Percentiles rank a stretch among this genome's conserved stretches.
phyloP scores from a whole-genome alignment of 371 early-diverging fungal species.

The Apophysomyces ossiformis region DNA sequence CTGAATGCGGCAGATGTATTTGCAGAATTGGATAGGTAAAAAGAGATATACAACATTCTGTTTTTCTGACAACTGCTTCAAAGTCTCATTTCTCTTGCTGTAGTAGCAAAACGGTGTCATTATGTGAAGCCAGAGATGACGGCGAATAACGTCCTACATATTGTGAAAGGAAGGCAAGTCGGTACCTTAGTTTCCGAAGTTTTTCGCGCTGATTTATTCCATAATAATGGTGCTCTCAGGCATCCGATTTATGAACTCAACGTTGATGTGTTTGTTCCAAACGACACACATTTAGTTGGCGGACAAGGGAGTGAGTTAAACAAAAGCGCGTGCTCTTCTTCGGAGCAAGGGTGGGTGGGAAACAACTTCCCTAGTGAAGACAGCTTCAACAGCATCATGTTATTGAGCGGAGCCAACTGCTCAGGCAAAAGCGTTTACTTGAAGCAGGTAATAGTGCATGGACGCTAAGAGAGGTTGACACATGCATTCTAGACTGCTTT shows the following conservation, averaged over 20 bases:
- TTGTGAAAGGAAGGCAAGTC: conserved; percentile 66
- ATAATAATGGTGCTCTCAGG: conserved; percentile 29
- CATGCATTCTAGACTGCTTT: conserved; percentile 58
- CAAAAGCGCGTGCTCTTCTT: too few species aligned
- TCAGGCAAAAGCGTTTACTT: conserved; percentile 83
- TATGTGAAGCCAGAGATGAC: conserved; percentile 67
- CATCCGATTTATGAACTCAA: conserved; percentile 77
- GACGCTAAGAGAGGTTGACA: not conserved
- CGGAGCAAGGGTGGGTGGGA: too few species aligned
- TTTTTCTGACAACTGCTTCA: not conserved
- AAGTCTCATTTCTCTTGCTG: conserved; percentile 67
- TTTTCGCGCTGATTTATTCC: too few species aligned
- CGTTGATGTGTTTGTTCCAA: conserved; percentile 68
- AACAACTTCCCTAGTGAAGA: not conserved
- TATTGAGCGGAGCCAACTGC: conserved; percentile 79
- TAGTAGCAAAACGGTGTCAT: conserved; percentile 58
- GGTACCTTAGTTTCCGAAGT: too few species aligned
- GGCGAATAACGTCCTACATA: conserved; percentile 48
- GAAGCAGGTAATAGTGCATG: conserved; percentile 59
- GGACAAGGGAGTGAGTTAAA: not conserved
- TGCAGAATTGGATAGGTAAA: conserved; percentile 78
- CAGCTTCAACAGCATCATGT: conserved; percentile 46
- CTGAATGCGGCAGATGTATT: conserved; percentile 42
- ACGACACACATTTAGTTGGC: conserved; percentile 59
- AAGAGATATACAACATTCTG: not conserved